Conservation (phyloP, 768 basidiomycete species). For the Hydnum rufescens region DNA sequence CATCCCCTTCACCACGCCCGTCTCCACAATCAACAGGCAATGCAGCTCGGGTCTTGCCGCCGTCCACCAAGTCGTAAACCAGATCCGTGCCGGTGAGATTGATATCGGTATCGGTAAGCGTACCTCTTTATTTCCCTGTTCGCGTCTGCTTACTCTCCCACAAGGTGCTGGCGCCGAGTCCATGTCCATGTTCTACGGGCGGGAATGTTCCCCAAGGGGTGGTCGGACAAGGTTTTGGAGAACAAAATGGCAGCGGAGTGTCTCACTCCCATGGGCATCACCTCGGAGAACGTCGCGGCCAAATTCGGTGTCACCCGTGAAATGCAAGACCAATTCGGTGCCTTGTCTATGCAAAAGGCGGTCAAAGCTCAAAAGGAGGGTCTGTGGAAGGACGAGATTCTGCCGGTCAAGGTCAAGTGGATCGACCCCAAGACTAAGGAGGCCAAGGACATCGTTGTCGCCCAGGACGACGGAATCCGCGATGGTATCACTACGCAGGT, state of each 20-base stretch:
- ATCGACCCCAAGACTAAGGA: conserved; percentile 58
- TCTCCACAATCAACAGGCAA: conserved; percentile 79
- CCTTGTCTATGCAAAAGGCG: conserved; percentile 69
- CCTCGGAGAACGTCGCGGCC: conserved; percentile 79
- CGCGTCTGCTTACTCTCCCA: neutral
- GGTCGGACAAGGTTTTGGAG: conserved; percentile 43
- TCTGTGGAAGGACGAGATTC: conserved; percentile 65
- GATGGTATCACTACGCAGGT: conserved; percentile 66
- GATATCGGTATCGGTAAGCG: conserved; percentile 69
- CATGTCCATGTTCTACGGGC: conserved; percentile 66
- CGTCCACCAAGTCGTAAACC: conserved; percentile 62
- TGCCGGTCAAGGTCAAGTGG: conserved; percentile 53
- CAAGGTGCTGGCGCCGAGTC: conserved; percentile 73
- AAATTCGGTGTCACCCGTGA: conserved; percentile 56
- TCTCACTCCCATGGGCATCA: conserved; percentile 78
- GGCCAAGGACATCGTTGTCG: conserved; percentile 45
- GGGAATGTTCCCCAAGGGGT: conserved; percentile 34
- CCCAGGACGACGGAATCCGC: conserved; percentile 69
- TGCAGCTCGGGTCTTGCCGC: conserved; percentile 78
- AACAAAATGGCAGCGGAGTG: conserved; percentile 63
- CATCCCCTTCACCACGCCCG: conserved; percentile 50
- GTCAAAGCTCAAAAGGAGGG: conserved; percentile 61
- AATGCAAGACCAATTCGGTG: conserved; percentile 71
- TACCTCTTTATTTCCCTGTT: neutral
- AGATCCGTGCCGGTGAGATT: conserved; percentile 62